Base-by-base conservation (phyloP, 441 rosid genomes). In the Erodium moschatum region DNA sequence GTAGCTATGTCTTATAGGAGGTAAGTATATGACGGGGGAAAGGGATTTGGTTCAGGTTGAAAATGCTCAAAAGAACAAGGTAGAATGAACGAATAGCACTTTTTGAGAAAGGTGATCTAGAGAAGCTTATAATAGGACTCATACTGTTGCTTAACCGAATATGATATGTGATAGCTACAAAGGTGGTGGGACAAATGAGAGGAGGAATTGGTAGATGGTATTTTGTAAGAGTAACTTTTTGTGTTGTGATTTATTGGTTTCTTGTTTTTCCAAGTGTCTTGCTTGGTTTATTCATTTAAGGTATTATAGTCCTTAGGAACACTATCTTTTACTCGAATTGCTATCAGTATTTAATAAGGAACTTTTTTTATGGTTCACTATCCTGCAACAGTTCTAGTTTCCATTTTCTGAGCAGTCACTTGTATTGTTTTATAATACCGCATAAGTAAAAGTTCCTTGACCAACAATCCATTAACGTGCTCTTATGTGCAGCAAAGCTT, bases 401-500 rank as follows among this genome's bases (percentile, higher is more conserved):
- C 13, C 67, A 65, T 65, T 27, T 6, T 1, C 54, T 11, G 58
- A 16, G 16, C 24, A 11, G 21, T 35, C 13, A 5, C 54, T 58
- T 61, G 21, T 58, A 46, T 11, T 13, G n/a, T 48, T 48, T 12
- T 48, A 1, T 13, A 11, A 16, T 11, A 48, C 54, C 12, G 6
- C 5, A 50, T n/a, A n/a, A 13, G 19, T 15, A 50, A 50, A 50
- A 20, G 48, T 40, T 11, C 46, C 54, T 75, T 10, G 10, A 12
- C 42, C 50, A 58, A 63, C 69, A 8, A 44, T 71, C 70, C 70
- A 60, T 52, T 70, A 19, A 66, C 6, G 13, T 38, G 24, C 20
- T 35, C 13, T 10, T 71, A 38, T 77, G 19, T 81, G 77, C 87
- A 93, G 97, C 77, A 86, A 77, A 81, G 76, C 63, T 33, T 93